Evolutionary conservation across 108 stramenopile genomes (phyloP), one percentile per base, ranked within the genome.

Genomic region (Skeletonema costatum): DNA sequence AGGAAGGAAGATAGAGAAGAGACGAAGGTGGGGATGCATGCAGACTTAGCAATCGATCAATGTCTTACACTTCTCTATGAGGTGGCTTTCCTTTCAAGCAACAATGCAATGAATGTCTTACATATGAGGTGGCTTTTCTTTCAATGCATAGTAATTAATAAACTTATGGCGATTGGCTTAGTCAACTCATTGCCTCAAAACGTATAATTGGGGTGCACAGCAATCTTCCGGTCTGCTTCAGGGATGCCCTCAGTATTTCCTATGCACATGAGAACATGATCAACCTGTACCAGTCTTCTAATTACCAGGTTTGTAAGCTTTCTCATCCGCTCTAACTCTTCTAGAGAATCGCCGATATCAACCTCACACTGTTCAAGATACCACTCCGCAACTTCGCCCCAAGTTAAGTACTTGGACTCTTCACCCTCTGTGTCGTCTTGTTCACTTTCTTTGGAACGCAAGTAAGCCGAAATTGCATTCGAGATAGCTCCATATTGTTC

Each of bases 401-500:
- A 97, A 5, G 86, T 93, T 59, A 95, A 44, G 41, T 90, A 90
- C 35, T 60, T 74, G 6, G 79, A 41, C 30, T 60, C 51, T 25
- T 59, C 73, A 4, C 58, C 80, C 42, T 84, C 82, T 9, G 59
- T 74, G 56, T 38, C 65, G 38, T 80, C 85, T 19, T 73, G 88
- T 48, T 90, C 93, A 10, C 85, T 76, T 70, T 99, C 98, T 64
- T 88, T 67, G 19, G 90, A 85, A 36, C 97, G 87, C 58, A 99
- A 74, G 71, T 96, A 95, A 35, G 89, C 85, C 64, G 96, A 93
- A 75, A 98, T 85, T 19, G 95, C 96, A 63, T 88, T 90, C 10
- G 97, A 92, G 25, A 99, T 97, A 36, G 93, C 71, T 84, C 96
- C 93, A 74, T 98, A 99, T 77, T 97, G 85, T 77, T 98, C 97